phyloP scores from a whole-genome alignment of 139 green algal species.

The Asterochloris erici region DNA sequence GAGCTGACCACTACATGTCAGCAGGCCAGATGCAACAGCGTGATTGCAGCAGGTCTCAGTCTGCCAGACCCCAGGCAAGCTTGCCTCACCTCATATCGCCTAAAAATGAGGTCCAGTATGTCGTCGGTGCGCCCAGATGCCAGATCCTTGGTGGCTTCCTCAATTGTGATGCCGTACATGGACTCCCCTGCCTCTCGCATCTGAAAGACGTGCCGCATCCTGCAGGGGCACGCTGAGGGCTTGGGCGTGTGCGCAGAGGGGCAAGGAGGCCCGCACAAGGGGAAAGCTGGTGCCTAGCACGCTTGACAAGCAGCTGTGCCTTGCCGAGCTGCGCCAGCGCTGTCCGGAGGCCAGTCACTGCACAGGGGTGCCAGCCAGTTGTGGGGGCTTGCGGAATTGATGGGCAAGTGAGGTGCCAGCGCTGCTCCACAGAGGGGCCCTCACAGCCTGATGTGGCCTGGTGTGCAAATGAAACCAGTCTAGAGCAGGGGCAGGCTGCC shows the following conservation, averaged over 20 bases:
- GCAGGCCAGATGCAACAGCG: too few species aligned
- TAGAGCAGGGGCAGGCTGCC: background rate
- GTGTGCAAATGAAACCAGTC: too few species aligned
- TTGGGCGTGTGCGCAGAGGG: background rate
- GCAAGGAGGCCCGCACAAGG: background rate
- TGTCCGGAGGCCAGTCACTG: too few species aligned
- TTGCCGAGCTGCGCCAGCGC: background rate
- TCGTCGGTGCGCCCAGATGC: constrained; percentile 25
- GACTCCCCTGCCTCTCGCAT: constrained; percentile 8
- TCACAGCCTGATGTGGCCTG: too few species aligned
- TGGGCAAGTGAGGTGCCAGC: background rate
- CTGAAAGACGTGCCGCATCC: constrained; percentile 28
- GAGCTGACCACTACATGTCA: too few species aligned
- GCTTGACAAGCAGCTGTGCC: background rate
- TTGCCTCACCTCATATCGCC: background rate
- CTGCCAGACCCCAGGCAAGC: background rate
- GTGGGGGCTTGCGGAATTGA: background rate
- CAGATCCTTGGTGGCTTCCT: constrained; percentile 31
- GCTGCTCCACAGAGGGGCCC: background rate
- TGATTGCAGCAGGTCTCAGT: constrained; percentile 10
- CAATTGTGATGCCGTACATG: constrained; percentile 17
- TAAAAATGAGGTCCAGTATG: constrained; percentile 39
- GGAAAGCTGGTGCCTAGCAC: background rate
- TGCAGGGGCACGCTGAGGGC: background rate
- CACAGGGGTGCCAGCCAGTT: background rate